Base-by-base conservation (phyloP, 2,329 filamentous ascomycete species). In the Alternaria atra region DNA sequence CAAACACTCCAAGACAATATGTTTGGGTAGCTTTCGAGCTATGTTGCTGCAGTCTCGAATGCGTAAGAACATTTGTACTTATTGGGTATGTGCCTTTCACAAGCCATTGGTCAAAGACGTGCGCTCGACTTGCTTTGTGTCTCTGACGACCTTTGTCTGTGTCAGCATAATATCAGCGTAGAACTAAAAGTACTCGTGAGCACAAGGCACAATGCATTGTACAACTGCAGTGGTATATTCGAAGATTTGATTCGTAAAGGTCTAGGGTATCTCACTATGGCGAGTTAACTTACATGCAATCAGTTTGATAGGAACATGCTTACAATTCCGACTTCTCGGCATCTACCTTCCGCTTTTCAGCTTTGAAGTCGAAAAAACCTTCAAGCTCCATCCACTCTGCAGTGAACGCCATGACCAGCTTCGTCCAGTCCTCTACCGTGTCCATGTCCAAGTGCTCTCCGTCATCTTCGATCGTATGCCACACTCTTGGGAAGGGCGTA, bases 351-450 rank as follows among this genome's bases (percentile, higher is more conserved):
- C 68, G 60, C 52, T 61, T 66, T 32, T 64, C 60, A 27, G 58
- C 54, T 30, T 67, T 70, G 55, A 65, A 61, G 40, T 77, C 71
- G 55, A 79, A 74, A 50, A 71, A 75, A 13, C 74, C 75, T 39
- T 79, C 76, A 56, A 79, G 58, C 20, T 97, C 94, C 88, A 99
- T 89, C 93, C 94, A 99, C 80, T 98, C 94, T 0, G 91, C 92
- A 15, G 89, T 86, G 80, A 99, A 99, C 0, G 89, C 94, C 5
- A 91, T 90, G 7, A 94, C 84, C 35, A 99, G 88, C 76, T 87
- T 89, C 20, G 92, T 89, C 95, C 95, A 99, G 77, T 99, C 95
- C 70, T 92, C 87, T 23, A 94, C 87, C 0, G 92, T 95, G 5
- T 89, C 84, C 70, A 90, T 82, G 77, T 99, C 93, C 52, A 99